Base-by-base conservation (phyloP, 805 yeast species). In the Starmerella tilneyi region DNA sequence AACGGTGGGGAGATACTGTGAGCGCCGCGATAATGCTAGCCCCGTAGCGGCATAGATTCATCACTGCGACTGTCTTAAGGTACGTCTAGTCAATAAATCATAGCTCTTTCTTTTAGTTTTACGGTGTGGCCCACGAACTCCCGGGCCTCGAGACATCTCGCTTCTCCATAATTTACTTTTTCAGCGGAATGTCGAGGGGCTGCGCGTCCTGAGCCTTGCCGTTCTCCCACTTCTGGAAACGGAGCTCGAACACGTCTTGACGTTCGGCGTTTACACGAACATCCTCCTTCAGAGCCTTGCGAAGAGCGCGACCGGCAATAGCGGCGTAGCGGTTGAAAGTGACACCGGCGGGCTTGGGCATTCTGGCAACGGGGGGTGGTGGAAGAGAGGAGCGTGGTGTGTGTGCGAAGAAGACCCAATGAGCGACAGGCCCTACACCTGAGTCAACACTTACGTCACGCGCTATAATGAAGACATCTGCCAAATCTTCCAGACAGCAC, bases 261-360 rank as follows among this genome's bases (percentile, higher is more conserved):
- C 73, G 75, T 37, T 68, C 70, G 55, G 81, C 81, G 50, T 71
- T 74, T 53, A 76, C 81, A 65, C 81, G 83, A 63, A 76, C 66
- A 61, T 88, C 95, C 54, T 86, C 78, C 73, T 89, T 89, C 64
- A 89, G 76, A 43, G 96, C 80, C 59, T 74, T 72, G 72, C 96
- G 85, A 58, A 85, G 76, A 52, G 94, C 76, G 65, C 78, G 78
- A 62, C 96, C 94, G 61, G 96, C 84, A 62, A 89, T 74, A 56
- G 94, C 76, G 66, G 88, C 74, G 69, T 89, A 89, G 66, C 80
- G 83, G 81, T 84, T 84, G 72, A 81, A 78, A 55, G 81, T 75
- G 41, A 50, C 11, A 41, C 53, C 55, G 34, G 55, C 49, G 42
- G 59, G 59, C 53, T 56, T 56, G 42, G 59, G 57, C 59, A 56